Evolutionary conservation across 2,329 filamentous ascomycete species (phyloP), one percentile per base, ranked within the genome.

Genomic region (Myriosclerotinia curreyana): DNA sequence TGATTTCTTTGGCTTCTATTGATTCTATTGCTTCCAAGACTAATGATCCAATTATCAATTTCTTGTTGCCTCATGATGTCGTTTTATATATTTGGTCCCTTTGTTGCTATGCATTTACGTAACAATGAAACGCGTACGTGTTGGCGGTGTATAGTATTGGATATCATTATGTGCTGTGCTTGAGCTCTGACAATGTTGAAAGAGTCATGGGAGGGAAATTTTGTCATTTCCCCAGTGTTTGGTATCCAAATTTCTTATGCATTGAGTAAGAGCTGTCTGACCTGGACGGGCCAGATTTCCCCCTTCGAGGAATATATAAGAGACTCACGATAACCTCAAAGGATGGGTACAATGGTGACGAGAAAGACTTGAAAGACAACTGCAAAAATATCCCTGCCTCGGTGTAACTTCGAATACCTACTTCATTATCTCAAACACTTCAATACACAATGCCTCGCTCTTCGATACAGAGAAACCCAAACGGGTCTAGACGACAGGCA

Each of bases 61-160:
- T 48, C 42, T 7, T 38, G 25, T 59, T 59, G 42, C 55, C 55
- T 59, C 55, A 48, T 59, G 42, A 59, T 59, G 55, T 48, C 44
- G 42, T 36, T 28, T 59, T 59, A 25, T 36, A 48, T 3, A 31
- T 36, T 25, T 36, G 38, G 12, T 34, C 44, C 22, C 55, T 49
- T 59, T 36, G 44, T 59, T 59, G 42, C 3, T 48, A 36, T 48
- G 28, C 55, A 48, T 48, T 63, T 63, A 63, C 61, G 61, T 63
- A 63, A 63, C 52, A 49, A 63, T 59, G 61, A 63, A 63, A 63
- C 61, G 34, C 28, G 5, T 50, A 42, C 40, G 31, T 31, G 46
- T 59, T 63, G 61, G 61, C 61, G 44, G 52, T 46, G 44, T 44
- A 63, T 34, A 25, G 42, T 59, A 63, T 63, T 63, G 61, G 61